Base-by-base conservation (phyloP, 371 early-diverging fungal species). In the Mucor piriformis region DNA sequence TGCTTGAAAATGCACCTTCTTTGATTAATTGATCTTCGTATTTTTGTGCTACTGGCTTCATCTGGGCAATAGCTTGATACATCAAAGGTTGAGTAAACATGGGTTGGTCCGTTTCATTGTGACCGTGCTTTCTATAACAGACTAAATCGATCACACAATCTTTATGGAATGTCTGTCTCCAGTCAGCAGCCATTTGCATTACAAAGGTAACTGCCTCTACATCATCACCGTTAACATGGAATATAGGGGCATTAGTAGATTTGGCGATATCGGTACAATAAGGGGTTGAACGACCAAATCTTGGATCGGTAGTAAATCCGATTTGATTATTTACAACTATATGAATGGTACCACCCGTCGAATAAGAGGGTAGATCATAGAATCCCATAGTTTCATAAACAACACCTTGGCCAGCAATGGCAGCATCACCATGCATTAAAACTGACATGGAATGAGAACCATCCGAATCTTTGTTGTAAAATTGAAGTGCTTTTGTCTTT, bases 21-120 rank as follows among this genome's bases (percentile, higher is more conserved):
- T 73, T 61, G 48, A 92, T 69, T 37, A 97, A 85, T 74, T 93
- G 86, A 33, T 80, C 76, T 55, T 83, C 86, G 82, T 98, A 98
- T 65, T 85, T 86, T 37, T 94, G 86, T 54, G 93, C 74, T 21
- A 89, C 92, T 6, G 96, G 92, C 32, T 65, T 68, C 84, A 93
- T 92, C 73, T 90, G 84, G 57, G 82, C 79, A 73, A 98, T 94
- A 47, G 86, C 86, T 80, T 91, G 77, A 81, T 98, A 98, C 98
- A 98, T 97, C 67, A 85, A 83, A 37, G 98, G 98, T 76, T 98
- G 98, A 15, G 98, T 98, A 82, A 98, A 98, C 67, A 87, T 88
- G 52, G 98, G 98, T 74, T 97, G 95, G 76, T 98, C 98, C 21
- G 93, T 92, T 82, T 98, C 98, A 77, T 98, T 98, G 88, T 98